Conservation (phyloP, 768 basidiomycete species). For the Botryobasidium botryosum region DNA sequence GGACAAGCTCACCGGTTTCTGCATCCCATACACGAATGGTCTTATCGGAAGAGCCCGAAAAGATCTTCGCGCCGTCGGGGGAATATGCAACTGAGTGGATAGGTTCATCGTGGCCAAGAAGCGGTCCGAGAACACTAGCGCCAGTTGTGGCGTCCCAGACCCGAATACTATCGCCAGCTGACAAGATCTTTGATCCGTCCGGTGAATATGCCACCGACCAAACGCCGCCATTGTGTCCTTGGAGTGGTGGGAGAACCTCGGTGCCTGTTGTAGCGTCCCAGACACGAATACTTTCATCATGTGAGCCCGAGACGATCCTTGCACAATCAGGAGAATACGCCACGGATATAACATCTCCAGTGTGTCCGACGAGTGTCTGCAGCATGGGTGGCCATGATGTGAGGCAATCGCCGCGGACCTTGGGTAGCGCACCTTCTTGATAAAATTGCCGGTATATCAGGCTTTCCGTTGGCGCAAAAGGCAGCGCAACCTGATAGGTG, state of each 20-base stretch:
- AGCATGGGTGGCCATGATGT: too few species aligned
- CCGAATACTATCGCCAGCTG: too few species aligned
- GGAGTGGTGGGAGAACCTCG: too few species aligned
- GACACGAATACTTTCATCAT: not conserved
- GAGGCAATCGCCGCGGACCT: too few species aligned
- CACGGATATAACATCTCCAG: not conserved
- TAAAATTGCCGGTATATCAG: too few species aligned
- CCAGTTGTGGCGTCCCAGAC: not conserved
- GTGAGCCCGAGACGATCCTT: not conserved
- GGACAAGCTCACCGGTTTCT: not conserved
- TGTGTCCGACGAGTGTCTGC: not conserved
- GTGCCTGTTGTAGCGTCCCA: slow-evolving; percentile 6
- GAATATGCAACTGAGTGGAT: slow-evolving; percentile 4
- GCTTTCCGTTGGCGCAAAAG: too few species aligned
- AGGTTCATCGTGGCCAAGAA: not conserved
- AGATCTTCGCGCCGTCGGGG: slow-evolving; percentile 1
- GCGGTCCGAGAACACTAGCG: not conserved
- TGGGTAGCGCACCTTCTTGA: too few species aligned
- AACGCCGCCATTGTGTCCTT: slow-evolving; percentile 3
- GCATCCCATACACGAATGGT: slow-evolving; percentile 5
- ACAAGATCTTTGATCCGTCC: too few species aligned
- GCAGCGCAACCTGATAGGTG: too few species aligned
- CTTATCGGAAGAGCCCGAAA: not conserved
- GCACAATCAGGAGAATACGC: slow-evolving; percentile 4
- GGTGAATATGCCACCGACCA: slow-evolving; percentile 8